These are phyloP conservation scores for Cryphonectria parasitica DNA, from an alignment of 2,329 filamentous ascomycete species.

Conservation along the genomic window DNA sequence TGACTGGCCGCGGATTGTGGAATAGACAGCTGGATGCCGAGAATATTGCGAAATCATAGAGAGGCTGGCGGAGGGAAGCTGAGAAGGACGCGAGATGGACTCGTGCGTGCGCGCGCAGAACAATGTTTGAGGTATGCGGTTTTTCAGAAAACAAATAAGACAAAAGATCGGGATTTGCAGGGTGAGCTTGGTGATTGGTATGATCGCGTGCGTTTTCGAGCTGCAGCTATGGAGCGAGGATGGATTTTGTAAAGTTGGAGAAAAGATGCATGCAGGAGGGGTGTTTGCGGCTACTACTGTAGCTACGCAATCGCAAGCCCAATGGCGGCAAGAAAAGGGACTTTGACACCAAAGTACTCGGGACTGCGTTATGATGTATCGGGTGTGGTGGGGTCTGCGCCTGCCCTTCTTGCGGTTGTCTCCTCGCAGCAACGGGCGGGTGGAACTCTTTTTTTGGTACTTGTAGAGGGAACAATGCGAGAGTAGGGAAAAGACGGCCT, in stretches of 20 bases:
- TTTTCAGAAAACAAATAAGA: neutral
- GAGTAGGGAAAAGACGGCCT: neutral
- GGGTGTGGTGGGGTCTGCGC: constrained; percentile 11
- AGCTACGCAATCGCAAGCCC: constrained; percentile 10
- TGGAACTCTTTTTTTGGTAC: neutral
- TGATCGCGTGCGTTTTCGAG: constrained; percentile 25
- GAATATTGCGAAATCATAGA: constrained; percentile 20
- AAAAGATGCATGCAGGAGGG: constrained; percentile 2
- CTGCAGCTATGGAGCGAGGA: neutral
- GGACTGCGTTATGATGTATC: constrained; percentile 8
- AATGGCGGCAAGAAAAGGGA: constrained; percentile 6
- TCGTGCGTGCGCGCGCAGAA: neutral
- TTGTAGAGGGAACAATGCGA: neutral
- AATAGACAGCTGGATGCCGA: constrained; percentile 5
- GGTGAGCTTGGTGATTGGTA: constrained; percentile 15
- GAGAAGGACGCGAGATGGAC: constrained; percentile 17
- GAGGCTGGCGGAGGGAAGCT: constrained; percentile 1
- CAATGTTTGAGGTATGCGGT: neutral
- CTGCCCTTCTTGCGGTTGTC: constrained; percentile 9
- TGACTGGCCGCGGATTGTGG: constrained; percentile 35
- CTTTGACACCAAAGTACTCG: neutral
- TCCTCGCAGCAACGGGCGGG: constrained; percentile 12
- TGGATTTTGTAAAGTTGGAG: constrained; percentile 12
- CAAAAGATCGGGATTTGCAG: constrained; percentile 19
- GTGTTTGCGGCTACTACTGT: constrained; percentile 1